Conservation (phyloP, 177 flowering plant species). For the Vitis hybrid region DNA sequence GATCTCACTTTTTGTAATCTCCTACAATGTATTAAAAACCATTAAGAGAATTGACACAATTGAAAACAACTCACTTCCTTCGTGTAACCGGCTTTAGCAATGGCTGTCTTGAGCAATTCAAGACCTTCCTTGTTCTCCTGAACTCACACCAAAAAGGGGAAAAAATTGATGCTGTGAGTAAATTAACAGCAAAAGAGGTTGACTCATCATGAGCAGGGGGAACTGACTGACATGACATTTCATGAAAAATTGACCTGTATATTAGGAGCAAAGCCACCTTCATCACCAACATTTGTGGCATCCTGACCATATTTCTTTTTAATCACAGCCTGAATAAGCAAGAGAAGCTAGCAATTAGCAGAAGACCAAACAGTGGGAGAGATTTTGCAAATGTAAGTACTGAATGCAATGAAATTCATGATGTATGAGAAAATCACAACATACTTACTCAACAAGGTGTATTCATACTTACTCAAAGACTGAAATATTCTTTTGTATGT, state of each 20-base stretch:
- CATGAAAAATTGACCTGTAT: slow-evolving; percentile 55
- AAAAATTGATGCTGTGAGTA: neutral
- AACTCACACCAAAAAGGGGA: neutral
- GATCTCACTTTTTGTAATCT: neutral
- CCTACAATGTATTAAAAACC: neutral
- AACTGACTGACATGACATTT: neutral
- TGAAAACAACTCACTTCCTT: slow-evolving; percentile 42
- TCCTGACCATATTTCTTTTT: slow-evolving; percentile 95
- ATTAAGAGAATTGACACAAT: neutral
- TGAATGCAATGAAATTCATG: no score
- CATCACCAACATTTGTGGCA: slow-evolving; percentile 96
- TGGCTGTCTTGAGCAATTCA: slow-evolving; percentile 90
- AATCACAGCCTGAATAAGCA: slow-evolving; percentile 60
- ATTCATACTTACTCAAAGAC: no score
- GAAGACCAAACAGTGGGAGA: neutral
- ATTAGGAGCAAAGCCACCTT: slow-evolving; percentile 96
- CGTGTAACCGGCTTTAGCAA: slow-evolving; percentile 91
- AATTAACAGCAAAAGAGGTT: neutral
- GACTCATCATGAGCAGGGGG: neutral
- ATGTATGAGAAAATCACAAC: no score
- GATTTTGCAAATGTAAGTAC: no score
- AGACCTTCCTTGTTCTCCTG: slow-evolving; percentile 97
- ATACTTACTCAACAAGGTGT: no score
- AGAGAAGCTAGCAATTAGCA: neutral
- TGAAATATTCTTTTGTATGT: no score